Base-by-base conservation (phyloP, 176 grass and related monocot species). In the Melocanna baccifera region DNA sequence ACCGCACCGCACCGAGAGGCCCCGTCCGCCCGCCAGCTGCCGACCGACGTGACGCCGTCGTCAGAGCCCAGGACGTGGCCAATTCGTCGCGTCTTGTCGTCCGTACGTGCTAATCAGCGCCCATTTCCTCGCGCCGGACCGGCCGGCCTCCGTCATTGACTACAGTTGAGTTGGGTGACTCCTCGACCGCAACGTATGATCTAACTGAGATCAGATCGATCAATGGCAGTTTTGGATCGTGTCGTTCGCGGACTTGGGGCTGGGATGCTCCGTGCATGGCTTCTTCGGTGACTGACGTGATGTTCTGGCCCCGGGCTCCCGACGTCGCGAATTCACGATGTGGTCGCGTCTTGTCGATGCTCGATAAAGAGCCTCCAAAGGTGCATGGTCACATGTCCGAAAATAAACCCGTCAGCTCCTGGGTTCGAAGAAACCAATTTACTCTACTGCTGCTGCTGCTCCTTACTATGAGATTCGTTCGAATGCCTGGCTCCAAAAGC, bases 21-120 rank as follows among this genome's bases (percentile, higher is more conserved):
- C 69, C 61, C 82, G 74, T 79, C 73, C 67, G 58, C 20, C 43
- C 67, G 84, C 46, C 57, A 6, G 40, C 59, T 34, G 65, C 64
- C 71, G 52, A 67, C 73, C 53, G 80, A 83, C 57, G 72, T 18
- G 88, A 90, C 59, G 22, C 11, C 71, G 19, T 69, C 69, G 69
- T 50, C 82, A 62, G 71, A 26, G 48, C 19, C 14, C 61, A 50
- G 57, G 34, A 22, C 47, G 72, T 57, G 42, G 72, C 66, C 84
- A 73, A 39, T 7, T 51, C 67, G 84, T 90, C 80, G 66, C 75
- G 80, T 90, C 84, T 12, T 15, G 74, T 90, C 88, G 36, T 39
- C 81, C 76, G 8, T 48, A 50, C 76, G 8, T 48, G 61, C 29
- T 57, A 78, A 84, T 89, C 87, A 56, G 75, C 16, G 59, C 68